Evolutionary conservation across 495 filamentous ascomycete species (phyloP), one percentile per base, ranked within the genome.

Genomic region (Aspergillus olivimuriae): DNA sequence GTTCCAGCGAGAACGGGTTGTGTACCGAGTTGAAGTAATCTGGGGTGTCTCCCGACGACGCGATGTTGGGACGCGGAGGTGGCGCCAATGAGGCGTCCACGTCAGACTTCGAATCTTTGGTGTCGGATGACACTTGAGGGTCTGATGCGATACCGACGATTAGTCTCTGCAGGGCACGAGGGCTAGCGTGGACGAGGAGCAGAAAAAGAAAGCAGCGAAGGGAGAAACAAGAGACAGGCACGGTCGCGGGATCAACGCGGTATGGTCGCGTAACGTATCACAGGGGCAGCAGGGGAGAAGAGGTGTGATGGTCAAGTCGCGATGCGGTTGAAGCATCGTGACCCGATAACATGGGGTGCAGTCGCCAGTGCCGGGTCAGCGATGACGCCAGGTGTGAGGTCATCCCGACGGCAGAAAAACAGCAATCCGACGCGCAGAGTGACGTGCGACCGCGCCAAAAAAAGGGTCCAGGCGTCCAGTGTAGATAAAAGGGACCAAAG

Each of bases 11-110:
- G 61, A 79, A 84, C 51, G 75, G 76, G 56, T 66, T 76, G 57
- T 82, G 73, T 23, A 78, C 72, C 39, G 68, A 74, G 28, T 77
- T 80, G 66, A 89, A 94, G 68, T 90, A 91, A 56, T 92, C 86
- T 22, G 81, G 77, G n/a, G 75, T 78, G 56, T 83, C 76, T 45
- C 66, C 55, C 49, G 74, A 58, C 46, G 66, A 62, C 49, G 75
- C 63, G 39, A 76, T 74, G 26, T 69, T 66, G 37, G 88, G 88
- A 62, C 84, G 86, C 36, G 86, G 85, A 52, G 88, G 87, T 51
- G 86, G 87, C 46, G 83, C 84, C 60, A 92, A 77, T 49, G 76
- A 72, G 50, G 61, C 45, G 15, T 68, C 69, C 50, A 56, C 61
- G 24, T 59, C 61, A 10, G 65, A 38, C 40, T 65, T 69, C 15